Evolutionary conservation across 2,329 filamentous ascomycete genomes (phyloP).

Genomic region (Fusarium brevicatenulatum): DNA sequence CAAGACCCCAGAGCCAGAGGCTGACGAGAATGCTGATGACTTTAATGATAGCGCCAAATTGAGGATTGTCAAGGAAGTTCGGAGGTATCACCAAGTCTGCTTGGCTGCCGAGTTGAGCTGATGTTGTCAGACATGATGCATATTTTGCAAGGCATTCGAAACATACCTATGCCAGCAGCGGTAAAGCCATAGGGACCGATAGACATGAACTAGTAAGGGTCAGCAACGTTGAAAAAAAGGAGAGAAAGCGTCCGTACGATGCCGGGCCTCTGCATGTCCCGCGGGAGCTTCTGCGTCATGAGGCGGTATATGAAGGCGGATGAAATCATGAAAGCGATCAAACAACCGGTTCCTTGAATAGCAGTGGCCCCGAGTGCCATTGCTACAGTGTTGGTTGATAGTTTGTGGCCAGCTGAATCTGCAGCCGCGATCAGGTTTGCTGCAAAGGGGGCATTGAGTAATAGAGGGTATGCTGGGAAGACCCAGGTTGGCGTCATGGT

Average conservation of each 20-base stretch:
- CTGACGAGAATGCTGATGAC: constrained; percentile 69
- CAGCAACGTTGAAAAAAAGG: not conserved
- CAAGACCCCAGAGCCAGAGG: constrained; percentile 85
- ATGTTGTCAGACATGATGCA: constrained; percentile 15
- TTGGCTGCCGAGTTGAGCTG: constrained; percentile 58
- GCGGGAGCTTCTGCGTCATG: constrained; percentile 87
- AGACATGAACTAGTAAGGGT: constrained; percentile 71
- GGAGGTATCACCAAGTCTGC: constrained; percentile 55
- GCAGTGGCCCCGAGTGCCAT: constrained; percentile 61
- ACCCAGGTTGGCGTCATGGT: constrained; percentile 92
- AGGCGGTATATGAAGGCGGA: constrained; percentile 85
- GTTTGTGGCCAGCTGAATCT: constrained; percentile 27
- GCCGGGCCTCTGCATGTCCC: constrained; percentile 78
- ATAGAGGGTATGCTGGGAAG: constrained; percentile 83
- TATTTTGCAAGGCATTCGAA: not conserved
- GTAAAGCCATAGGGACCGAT: constrained; percentile 78
- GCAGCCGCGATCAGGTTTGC: constrained; percentile 63
- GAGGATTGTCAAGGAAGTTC: constrained; percentile 54
- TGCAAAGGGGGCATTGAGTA: constrained; percentile 80
- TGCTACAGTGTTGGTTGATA: constrained; percentile 53
- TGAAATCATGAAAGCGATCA: constrained; percentile 80
- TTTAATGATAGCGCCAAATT: constrained; percentile 57
- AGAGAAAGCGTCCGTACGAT: constrained; percentile 58
- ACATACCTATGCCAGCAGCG: constrained; percentile 54
- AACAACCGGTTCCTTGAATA: constrained; percentile 64